phyloP scores from a whole-genome alignment of 495 filamentous ascomycete species.

The Corynascus novoguineensis region DNA sequence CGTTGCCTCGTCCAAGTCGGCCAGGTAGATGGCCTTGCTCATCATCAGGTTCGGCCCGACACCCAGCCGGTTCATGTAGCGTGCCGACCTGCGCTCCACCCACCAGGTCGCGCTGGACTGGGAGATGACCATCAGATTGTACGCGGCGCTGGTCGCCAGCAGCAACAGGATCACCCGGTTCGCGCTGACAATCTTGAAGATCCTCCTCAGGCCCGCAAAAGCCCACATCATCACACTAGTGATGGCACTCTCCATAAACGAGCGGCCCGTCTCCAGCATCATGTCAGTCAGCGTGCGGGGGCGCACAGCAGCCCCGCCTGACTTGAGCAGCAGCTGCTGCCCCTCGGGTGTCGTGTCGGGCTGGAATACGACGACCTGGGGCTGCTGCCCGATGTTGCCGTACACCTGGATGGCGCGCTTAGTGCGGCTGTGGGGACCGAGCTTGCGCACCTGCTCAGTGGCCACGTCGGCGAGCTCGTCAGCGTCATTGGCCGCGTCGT shows the following conservation, averaged over 20 bases:
- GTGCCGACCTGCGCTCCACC: slow-evolving; percentile 71
- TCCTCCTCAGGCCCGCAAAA: slow-evolving; percentile 54
- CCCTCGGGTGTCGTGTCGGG: slow-evolving; percentile 35
- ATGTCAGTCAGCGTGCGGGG: slow-evolving; percentile 64
- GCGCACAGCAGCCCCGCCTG: slow-evolving; percentile 49
- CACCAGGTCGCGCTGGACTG: slow-evolving; percentile 70
- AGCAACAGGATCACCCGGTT: slow-evolving; percentile 68
- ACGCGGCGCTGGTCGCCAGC: slow-evolving; percentile 58
- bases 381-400: slow-evolving; percentile 74
- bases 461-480: slow-evolving; percentile 80
- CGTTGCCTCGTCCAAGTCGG: slow-evolving; percentile 70
- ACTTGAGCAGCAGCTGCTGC: slow-evolving; percentile 27
- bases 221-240: slow-evolving; percentile 70
- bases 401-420: slow-evolving; percentile 90
- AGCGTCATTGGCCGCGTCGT: slow-evolving; percentile 76
- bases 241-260: slow-evolving; percentile 62
- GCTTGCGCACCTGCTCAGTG: slow-evolving; percentile 76
- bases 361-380: slow-evolving; percentile 58
- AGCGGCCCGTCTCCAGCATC: slow-evolving; percentile 60
- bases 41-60: slow-evolving; percentile 72
- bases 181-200: slow-evolving; percentile 65
- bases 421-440: slow-evolving; percentile 76
- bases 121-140: slow-evolving; percentile 67
- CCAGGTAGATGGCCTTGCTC: slow-evolving; percentile 77
- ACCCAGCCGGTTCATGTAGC: slow-evolving; percentile 74